These are phyloP conservation scores for Candida pseudocylindracea DNA, from an alignment of 1,139 yeast genomes.

Conservation along the genomic window DNA sequence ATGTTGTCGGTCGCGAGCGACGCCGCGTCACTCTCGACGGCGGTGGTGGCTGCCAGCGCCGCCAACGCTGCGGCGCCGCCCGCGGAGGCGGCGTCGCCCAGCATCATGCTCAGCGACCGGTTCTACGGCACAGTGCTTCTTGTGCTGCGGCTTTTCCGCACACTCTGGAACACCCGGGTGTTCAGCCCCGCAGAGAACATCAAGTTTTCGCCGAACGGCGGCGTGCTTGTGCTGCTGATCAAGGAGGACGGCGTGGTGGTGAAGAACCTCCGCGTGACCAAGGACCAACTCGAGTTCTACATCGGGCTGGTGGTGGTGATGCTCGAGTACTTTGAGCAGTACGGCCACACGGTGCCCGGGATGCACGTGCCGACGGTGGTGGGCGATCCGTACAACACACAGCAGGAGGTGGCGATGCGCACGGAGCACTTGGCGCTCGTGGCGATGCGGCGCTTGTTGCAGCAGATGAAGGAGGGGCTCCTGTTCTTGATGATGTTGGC, in stretches of 20 bases:
- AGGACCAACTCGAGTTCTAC: slow-evolving; percentile 4
- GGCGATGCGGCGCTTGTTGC: slow-evolving; percentile 52
- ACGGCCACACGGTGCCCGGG: slow-evolving; percentile 41
- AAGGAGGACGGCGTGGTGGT: slow-evolving; percentile 20
- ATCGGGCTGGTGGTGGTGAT: slow-evolving; percentile 5
- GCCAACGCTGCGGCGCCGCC: neutral
- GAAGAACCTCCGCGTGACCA: slow-evolving; percentile 3
- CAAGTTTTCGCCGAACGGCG: slow-evolving; percentile 13
- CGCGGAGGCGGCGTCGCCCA: neutral
- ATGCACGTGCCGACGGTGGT: slow-evolving; percentile 26
- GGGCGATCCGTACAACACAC: slow-evolving; percentile 23
- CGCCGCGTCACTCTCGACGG: neutral
- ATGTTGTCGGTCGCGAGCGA: too few species aligned
- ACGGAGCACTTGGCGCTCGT: slow-evolving; percentile 85
- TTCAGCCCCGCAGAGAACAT: slow-evolving; percentile 26
- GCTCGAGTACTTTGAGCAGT: slow-evolving; percentile 4
- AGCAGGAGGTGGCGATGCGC: slow-evolving; percentile 52
- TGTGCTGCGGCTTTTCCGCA: slow-evolving; percentile 55
- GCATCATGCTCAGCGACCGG: slow-evolving; percentile 40
- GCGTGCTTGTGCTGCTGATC: slow-evolving; percentile 15
- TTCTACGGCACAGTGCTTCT: slow-evolving; percentile 80
- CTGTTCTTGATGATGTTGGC: slow-evolving; percentile 67
- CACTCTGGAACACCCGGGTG: slow-evolving; percentile 55
- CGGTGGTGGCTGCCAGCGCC: neutral
- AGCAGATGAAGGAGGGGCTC: slow-evolving; percentile 71